Evolutionary conservation across 2,329 filamentous ascomycete species (phyloP), one percentile per base, ranked within the genome.

Genomic region (Penicillium sp.): DNA sequence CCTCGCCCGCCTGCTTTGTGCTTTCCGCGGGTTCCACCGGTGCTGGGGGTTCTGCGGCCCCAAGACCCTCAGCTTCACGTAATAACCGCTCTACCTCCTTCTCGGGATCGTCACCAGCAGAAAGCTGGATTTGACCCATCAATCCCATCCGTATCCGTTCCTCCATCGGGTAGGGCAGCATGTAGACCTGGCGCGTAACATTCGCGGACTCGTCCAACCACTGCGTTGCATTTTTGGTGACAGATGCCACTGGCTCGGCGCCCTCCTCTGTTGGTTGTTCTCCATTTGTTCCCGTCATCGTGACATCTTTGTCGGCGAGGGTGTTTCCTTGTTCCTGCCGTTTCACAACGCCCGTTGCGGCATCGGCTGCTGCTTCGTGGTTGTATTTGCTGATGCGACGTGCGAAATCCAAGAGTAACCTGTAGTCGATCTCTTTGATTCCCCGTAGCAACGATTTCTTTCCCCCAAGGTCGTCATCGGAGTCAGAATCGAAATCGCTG

Each of bases 51-150:
- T 74, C 70, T 74, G 79, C 60, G 74, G 75, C 66, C 69, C 82
- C 61, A 72, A 83, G 59, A 70, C 89, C 66, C 80, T 83, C 50
- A 79, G 88, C 45, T 73, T 87, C 29, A 81, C 88, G 13, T 15
- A 79, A 70, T 59, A 79, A 52, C 43, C 73, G 69, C 41, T 78
- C 75, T 13, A 78, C 73, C 60, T 79, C 77, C 47, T 67, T 69
- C 66, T 86, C 72, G 77, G 87, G 56, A 78, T 91, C 68, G 78
- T 85, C 71, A 53, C 81, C 64, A 21, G 70, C 70, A 5, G 73
- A 68, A 8, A 76, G 64, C 56, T 79, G 76, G 41, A 79, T 66
- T 57, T 78, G 76, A 1, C 75, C 78, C 73, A 80, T 77, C n/a
- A 78, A 58, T 1, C 78, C 78, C 66, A 77, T 68, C 15, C 78